Conservation (phyloP, 768 basidiomycete genomes). For the Boletus sp. region DNA sequence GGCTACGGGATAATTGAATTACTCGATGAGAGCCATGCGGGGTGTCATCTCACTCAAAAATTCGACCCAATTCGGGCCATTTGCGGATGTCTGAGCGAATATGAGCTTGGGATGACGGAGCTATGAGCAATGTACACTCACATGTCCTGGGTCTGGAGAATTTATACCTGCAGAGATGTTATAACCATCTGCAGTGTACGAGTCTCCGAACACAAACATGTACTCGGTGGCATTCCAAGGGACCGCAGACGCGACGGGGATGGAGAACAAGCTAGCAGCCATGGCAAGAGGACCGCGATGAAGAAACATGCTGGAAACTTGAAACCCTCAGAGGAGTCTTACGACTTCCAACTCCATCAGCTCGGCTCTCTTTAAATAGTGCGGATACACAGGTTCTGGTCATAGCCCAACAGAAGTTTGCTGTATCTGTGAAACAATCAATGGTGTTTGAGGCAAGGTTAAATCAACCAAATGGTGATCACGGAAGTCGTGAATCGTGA, state of each 20-base stretch:
- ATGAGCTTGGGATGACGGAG: constrained; percentile 1
- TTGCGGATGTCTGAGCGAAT: constrained; percentile 47
- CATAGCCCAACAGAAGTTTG: background rate
- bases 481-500: too few species aligned
- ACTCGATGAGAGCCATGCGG: background rate
- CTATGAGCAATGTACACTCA: constrained; percentile 27
- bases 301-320: constrained; percentile 12
- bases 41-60: constrained; percentile 40
- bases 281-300: background rate
- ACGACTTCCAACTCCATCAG: background rate
- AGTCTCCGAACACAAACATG: constrained; percentile 62
- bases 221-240: constrained; percentile 54
- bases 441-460: background rate
- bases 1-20: constrained; percentile 30
- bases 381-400: background rate
- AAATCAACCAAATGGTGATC: too few species aligned
- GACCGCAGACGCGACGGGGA: constrained; percentile 18
- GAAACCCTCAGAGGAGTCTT: background rate
- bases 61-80: constrained; percentile 62
- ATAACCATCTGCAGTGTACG: constrained; percentile 57
- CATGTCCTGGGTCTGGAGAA: constrained; percentile 49
- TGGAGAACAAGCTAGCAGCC: constrained; percentile 1
- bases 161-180: constrained; percentile 55
- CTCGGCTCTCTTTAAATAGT: constrained; percentile 8
- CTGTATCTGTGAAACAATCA: background rate